Evolutionary conservation across 352 stramenopile genomes (phyloP).

Genomic region (Phytopythium mirpurense): DNA sequence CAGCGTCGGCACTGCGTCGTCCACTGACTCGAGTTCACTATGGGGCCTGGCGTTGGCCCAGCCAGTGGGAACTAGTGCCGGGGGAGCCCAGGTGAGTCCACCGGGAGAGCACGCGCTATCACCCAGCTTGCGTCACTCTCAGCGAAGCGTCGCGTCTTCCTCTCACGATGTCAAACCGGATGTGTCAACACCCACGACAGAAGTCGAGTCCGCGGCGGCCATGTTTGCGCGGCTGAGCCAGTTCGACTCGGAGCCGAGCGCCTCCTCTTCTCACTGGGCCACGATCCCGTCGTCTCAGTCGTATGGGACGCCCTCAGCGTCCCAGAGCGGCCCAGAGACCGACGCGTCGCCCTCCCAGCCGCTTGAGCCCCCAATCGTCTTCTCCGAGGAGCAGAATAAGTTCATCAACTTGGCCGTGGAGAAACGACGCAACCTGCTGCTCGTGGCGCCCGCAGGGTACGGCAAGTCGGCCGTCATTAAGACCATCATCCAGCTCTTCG

Average conservation of each 20-base stretch:
- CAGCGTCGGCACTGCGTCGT: not conserved
- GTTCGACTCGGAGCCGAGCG: not conserved
- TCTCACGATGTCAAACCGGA: not conserved
- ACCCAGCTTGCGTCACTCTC: not conserved
- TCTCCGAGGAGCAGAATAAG: constrained; percentile 7
- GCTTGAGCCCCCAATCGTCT: not conserved
- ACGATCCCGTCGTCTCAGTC: not conserved
- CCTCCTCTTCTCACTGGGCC: not conserved
- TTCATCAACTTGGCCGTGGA: constrained; percentile 8
- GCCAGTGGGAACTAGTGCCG: too few species aligned
- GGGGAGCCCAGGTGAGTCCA: not conserved
- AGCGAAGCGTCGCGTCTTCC: not conserved
- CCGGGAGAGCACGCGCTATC: not conserved
- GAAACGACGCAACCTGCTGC: constrained; percentile 4
- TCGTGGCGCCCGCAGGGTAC: constrained; percentile 8
- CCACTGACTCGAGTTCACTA: not conserved
- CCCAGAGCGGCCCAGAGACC: not conserved
- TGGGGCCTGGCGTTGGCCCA: too few species aligned
- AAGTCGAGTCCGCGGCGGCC: not conserved
- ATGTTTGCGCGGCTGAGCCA: not conserved
- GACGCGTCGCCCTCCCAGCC: not conserved
- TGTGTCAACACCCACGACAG: not conserved
- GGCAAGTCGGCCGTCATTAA: constrained; percentile 11
- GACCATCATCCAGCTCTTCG: constrained; percentile 6
- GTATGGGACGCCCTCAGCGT: not conserved